Evolutionary conservation across 768 basidiomycete genomes (phyloP).

Genomic region (Sarcodon aspratus): DNA sequence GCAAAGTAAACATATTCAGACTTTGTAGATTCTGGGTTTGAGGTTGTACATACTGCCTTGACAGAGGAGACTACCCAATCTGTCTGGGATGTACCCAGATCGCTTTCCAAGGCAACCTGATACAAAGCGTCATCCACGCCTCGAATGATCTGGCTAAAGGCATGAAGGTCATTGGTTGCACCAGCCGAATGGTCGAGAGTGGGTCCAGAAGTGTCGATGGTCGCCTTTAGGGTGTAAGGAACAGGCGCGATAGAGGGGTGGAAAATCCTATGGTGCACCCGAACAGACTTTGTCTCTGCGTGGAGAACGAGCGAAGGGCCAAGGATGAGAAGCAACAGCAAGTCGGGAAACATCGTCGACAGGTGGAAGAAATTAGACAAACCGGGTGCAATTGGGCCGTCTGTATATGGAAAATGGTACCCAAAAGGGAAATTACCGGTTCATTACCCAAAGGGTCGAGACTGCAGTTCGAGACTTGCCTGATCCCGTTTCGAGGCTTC

Average conservation of each 20-base stretch:
- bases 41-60: slow-evolving; percentile 61
- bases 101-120: slow-evolving; percentile 56
- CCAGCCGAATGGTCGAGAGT: slow-evolving; percentile 30
- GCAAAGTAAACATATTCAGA: slow-evolving; percentile 45
- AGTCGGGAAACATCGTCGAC: background rate
- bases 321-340: slow-evolving; percentile 8
- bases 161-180: slow-evolving; percentile 32
- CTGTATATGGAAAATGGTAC: no score
- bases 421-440: no score
- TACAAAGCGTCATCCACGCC: slow-evolving; percentile 42
- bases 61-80: slow-evolving; percentile 52
- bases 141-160: slow-evolving; percentile 23
- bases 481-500: no score
- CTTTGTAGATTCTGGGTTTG: slow-evolving; percentile 42
- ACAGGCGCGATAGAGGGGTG: slow-evolving; percentile 28
- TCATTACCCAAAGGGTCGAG: no score
- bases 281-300: slow-evolving; percentile 11
- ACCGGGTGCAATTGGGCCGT: slow-evolving; percentile 6
- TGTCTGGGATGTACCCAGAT: slow-evolving; percentile 16
- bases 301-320: slow-evolving; percentile 9
- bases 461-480: no score
- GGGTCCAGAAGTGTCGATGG: slow-evolving; percentile 23
- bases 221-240: slow-evolving; percentile 32
- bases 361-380: background rate
- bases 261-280: slow-evolving; percentile 41